These are phyloP conservation scores for Aspergillus novoparasiticus DNA, from an alignment of 2,329 filamentous ascomycete genomes.

Conservation along the genomic window DNA sequence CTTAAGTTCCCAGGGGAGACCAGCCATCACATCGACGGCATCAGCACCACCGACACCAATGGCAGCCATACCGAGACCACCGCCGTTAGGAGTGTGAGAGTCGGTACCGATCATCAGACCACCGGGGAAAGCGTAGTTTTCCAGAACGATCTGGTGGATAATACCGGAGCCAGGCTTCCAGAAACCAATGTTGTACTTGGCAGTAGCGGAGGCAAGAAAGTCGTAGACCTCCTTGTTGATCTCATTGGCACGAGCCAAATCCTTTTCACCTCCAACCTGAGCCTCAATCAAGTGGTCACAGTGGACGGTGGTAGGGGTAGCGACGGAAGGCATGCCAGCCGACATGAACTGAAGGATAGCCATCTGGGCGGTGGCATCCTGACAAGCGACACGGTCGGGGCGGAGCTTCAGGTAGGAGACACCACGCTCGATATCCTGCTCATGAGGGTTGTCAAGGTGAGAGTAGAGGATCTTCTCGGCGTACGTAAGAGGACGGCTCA, in stretches of 20 bases:
- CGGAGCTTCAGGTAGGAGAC: slow-evolving; percentile 94
- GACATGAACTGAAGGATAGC: slow-evolving; percentile 99
- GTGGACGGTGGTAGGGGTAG: slow-evolving; percentile 94
- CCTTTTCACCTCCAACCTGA: slow-evolving; percentile 88
- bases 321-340: slow-evolving; percentile 91
- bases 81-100: slow-evolving; percentile 95
- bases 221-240: slow-evolving; percentile 99
- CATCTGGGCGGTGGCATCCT: slow-evolving; percentile 99
- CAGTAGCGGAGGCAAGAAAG: slow-evolving; percentile 89
- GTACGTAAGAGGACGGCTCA: slow-evolving; percentile 91
- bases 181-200: slow-evolving; percentile 99
- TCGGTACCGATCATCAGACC: slow-evolving; percentile 97
- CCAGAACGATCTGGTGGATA: slow-evolving; percentile 97
- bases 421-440: slow-evolving; percentile 94
- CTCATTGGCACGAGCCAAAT: slow-evolving; percentile 83
- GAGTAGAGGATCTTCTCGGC: slow-evolving; percentile 99
- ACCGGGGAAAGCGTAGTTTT: slow-evolving; percentile 99
- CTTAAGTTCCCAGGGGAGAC: slow-evolving; percentile 97
- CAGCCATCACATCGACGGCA: slow-evolving; percentile 97
- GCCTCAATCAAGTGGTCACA: slow-evolving; percentile 99
- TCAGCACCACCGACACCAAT: slow-evolving; percentile 98
- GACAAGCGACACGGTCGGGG: slow-evolving; percentile 96
- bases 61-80: slow-evolving; percentile 90
- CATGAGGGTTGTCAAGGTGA: slow-evolving; percentile 94
- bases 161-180: slow-evolving; percentile 99